Conservation (phyloP, 352 stramenopile genomes). For the Phytopythium cucurbitacearum region DNA sequence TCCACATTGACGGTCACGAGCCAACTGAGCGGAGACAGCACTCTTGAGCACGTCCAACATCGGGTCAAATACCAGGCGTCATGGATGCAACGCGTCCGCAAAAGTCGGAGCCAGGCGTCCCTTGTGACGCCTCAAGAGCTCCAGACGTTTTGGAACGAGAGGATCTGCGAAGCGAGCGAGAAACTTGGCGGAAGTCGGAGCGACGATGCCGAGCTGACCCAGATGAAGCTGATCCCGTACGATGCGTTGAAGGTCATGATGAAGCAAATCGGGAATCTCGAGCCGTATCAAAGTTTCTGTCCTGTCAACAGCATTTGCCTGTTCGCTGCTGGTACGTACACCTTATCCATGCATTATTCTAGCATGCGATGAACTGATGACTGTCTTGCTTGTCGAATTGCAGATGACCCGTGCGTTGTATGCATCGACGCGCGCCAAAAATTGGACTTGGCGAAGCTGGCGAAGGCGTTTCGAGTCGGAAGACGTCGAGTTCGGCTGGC, state of each 20-base stretch:
- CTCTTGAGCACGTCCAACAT: conserved; percentile 2
- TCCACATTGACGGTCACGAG: not conserved
- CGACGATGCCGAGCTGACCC: conserved; percentile 1
- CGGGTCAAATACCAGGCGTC: conserved; percentile 11
- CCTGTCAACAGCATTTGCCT: conserved; percentile 71
- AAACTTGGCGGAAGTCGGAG: not conserved
- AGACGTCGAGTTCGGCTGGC: conserved; percentile 64
- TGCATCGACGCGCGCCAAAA: conserved; percentile 50
- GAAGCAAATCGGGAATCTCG: not conserved
- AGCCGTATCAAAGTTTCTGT: conserved; percentile 7
- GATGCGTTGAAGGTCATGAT: conserved; percentile 9
- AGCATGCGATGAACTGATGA: not conserved
- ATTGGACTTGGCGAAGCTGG: conserved; percentile 46
- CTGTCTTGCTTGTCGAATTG: not conserved
- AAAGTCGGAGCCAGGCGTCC: conserved; percentile 1
- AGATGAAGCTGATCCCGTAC: conserved; percentile 23
- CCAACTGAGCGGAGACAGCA: conserved; percentile 4
- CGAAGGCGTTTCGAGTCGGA: conserved; percentile 37
- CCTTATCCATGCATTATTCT: not conserved
- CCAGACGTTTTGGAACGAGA: conserved; percentile 20
- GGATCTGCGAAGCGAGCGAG: not conserved
- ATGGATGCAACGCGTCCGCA: conserved; percentile 7
- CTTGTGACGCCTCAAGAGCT: conserved; percentile 29
- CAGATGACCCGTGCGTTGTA: conserved; percentile 42
- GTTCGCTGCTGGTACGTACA: conserved; percentile 40